A percentile compares a stretch with the other conserved stretches of the same genome.
phyloP scores from a whole-genome alignment of 2,329 filamentous ascomycete genomes.

The Fusarium euwallaceae region DNA sequence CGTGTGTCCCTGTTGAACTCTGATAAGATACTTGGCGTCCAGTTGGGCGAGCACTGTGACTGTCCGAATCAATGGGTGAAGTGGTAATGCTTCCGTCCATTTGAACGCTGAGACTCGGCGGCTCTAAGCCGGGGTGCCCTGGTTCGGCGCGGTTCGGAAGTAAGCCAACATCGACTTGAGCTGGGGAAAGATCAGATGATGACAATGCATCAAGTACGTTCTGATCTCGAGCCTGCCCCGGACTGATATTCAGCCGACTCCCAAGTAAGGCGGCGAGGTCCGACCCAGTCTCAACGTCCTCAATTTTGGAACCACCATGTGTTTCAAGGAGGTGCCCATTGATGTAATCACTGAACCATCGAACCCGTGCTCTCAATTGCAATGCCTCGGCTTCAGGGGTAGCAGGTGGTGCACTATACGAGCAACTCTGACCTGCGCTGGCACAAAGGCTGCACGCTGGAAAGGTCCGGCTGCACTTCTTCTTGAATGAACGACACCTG shows the following conservation, averaged over 20 bases:
- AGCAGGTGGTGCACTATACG: constrained; percentile 41
- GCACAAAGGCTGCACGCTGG: constrained; percentile 53
- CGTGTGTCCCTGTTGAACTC: not conserved
- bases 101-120: not conserved
- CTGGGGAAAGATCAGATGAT: not conserved
- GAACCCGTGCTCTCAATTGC: not conserved
- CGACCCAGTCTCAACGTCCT: constrained; percentile 49
- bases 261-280: constrained; percentile 31
- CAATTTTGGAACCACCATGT: constrained; percentile 35
- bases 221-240: not conserved
- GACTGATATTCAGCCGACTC: constrained; percentile 1
- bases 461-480: constrained; percentile 55
- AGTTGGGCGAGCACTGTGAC: not conserved
- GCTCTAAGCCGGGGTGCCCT: not conserved
- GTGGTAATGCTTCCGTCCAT: not conserved
- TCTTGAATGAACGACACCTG: constrained; percentile 57
- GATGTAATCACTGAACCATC: constrained; percentile 42
- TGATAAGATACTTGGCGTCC: not conserved
- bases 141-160: not conserved
- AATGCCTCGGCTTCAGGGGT: constrained; percentile 28
- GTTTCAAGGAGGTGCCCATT: constrained; percentile 45
- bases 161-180: not conserved
- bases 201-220: not conserved
- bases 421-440: constrained; percentile 52
- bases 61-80: not conserved